phyloP scores from a whole-genome alignment of 148 eudicot genomes.

The Mesembryanthemum crystallinum region DNA sequence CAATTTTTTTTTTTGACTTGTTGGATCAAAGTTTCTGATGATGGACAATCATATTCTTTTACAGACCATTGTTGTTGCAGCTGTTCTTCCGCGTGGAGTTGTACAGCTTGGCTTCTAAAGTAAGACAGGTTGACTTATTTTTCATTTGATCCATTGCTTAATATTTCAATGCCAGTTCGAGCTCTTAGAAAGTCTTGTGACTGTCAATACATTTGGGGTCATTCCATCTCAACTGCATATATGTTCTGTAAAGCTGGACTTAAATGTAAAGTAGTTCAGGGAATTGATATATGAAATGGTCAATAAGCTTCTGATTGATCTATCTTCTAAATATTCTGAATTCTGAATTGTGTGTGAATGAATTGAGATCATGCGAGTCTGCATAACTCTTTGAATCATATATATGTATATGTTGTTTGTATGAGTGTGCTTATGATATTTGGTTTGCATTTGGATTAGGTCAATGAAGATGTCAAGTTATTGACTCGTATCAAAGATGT shows the following conservation, averaged over 20 bases:
- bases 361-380: not conserved
- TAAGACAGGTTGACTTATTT: conserved; percentile 29
- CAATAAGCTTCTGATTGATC: not conserved
- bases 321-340: not conserved
- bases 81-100: conserved; percentile 69
- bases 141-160: not conserved
- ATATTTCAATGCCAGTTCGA: not conserved
- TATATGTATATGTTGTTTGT: no score
- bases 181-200: not conserved
- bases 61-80: conserved; percentile 74
- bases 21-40: not conserved
- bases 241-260: not conserved
- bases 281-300: not conserved
- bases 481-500: conserved; percentile 52
- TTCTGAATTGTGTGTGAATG: not conserved
- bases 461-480: conserved; percentile 61
- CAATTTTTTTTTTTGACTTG: not conserved
- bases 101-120: conserved; percentile 72
- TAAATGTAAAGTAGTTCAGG: not conserved
- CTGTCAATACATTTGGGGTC: not conserved
- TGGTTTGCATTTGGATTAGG: conserved; percentile 24
- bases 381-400: not conserved
- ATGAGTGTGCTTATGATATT: not conserved
- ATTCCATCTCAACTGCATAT: not conserved
- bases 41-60: conserved; percentile 13